These are phyloP conservation scores for Pyricularia pennisetigena DNA, from an alignment of 2,329 filamentous ascomycete species.

Conservation along the genomic window DNA sequence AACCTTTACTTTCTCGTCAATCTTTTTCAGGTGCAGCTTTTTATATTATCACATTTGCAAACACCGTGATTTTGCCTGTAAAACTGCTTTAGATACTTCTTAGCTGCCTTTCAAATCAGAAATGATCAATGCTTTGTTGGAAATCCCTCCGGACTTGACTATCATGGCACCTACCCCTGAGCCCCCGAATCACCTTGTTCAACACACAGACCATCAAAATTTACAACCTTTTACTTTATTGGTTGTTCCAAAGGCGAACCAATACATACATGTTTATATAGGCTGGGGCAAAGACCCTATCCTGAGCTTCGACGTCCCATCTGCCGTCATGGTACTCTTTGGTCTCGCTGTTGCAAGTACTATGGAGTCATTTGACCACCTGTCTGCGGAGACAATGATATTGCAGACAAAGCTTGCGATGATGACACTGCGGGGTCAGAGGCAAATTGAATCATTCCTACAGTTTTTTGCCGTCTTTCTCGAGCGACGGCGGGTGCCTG, in stretches of 20 bases:
- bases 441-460: background rate
- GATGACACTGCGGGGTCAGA: background rate
- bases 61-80: background rate
- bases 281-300: too few species aligned
- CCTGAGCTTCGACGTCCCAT: background rate
- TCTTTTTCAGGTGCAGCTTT: background rate
- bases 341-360: background rate
- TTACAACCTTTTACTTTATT: too few species aligned
- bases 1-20: background rate
- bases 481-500: background rate
- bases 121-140: background rate
- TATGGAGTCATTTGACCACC: background rate
- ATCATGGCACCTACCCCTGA: background rate
- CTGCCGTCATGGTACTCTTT: background rate
- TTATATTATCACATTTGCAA: background rate
- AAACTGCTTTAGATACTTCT: background rate
- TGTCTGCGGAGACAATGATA: background rate
- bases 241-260: too few species aligned
- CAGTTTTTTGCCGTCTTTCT: background rate
- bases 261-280: too few species aligned
- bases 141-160: background rate
- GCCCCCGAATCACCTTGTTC: background rate
- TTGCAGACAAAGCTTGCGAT: background rate
- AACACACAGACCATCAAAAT: background rate
- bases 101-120: background rate